Percentiles rank a stretch among this genome's conserved stretches.
Conservation (phyloP, 2,329 filamentous ascomycete species). For the Pseudogymnoascus verrucosus region DNA sequence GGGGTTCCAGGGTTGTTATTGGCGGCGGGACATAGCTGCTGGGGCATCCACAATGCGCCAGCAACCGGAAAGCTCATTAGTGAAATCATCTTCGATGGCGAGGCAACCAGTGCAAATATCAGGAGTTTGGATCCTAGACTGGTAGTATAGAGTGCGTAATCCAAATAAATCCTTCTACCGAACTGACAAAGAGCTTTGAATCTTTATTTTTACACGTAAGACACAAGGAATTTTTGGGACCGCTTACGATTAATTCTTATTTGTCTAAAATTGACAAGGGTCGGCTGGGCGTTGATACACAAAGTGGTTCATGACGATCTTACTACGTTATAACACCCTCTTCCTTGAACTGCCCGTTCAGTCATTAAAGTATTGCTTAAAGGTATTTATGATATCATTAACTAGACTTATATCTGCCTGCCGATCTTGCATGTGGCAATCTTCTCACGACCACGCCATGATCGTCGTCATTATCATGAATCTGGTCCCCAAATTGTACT, state of each 20-base stretch:
- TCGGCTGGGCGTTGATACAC: neutral
- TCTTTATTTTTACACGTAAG: neutral
- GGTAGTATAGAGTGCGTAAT: constrained; percentile 29
- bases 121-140: constrained; percentile 58
- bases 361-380: neutral
- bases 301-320: neutral
- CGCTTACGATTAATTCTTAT: neutral
- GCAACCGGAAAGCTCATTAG: constrained; percentile 77
- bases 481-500: neutral
- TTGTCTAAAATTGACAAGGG: neutral
- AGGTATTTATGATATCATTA: neutral
- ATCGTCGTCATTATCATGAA: neutral
- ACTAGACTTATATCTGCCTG: neutral
- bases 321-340: neutral
- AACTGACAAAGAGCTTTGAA: neutral
- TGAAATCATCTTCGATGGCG: constrained; percentile 68
- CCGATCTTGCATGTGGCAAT: neutral
- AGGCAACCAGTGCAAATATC: constrained; percentile 59
- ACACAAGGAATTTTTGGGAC: neutral
- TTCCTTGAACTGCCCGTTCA: neutral
- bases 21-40: constrained; percentile 89
- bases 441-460: neutral
- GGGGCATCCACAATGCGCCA: constrained; percentile 95
- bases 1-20: constrained; percentile 66
- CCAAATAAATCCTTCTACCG: neutral